phyloP scores from a whole-genome alignment of 441 rosid species.

The Aquilaria agallochum region DNA sequence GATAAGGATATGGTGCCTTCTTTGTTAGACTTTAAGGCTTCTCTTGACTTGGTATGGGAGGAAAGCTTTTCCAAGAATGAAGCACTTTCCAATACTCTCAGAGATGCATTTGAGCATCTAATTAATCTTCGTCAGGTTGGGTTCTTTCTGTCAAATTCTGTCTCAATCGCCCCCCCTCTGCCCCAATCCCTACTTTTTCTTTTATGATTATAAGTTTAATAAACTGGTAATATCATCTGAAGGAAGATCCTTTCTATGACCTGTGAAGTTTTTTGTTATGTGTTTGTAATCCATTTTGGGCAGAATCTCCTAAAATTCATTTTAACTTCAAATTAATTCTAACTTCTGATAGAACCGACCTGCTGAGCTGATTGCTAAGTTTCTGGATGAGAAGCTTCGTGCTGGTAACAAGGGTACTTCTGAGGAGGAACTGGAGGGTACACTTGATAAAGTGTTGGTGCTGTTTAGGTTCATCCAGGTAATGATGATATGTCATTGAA shows the following conservation, averaged over 20 bases:
- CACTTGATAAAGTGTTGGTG: constrained; percentile 94
- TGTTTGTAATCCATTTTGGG: too few relatives aligned
- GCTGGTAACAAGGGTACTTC: constrained; percentile 99
- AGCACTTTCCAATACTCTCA: constrained; percentile 81
- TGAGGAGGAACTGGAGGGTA: constrained; percentile 98
- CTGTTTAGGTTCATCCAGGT: constrained; percentile 99
- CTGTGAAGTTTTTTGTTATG: too few relatives aligned
- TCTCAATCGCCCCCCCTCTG: too few relatives aligned
- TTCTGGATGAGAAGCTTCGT: constrained; percentile 98
- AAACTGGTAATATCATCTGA: neutral
- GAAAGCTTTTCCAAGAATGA: constrained; percentile 94
- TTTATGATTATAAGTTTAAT: neutral
- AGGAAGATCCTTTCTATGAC: neutral
- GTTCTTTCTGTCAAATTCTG: constrained; percentile 4
- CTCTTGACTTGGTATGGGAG: constrained; percentile 89
- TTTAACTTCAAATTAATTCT: constrained; percentile 15
- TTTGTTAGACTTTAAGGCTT: constrained; percentile 81
- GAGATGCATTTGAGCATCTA: constrained; percentile 94
- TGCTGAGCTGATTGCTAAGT: constrained; percentile 97
- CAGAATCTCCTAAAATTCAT: constrained; percentile 12
- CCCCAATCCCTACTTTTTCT: neutral
- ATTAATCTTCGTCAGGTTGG: constrained; percentile 97
- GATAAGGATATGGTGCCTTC: constrained; percentile 96
- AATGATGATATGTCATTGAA: constrained; percentile 12
- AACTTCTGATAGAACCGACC: constrained; percentile 64